Evolutionary conservation across 225 moss, liverwort and hornwort species (phyloP).

Genomic region (Pseudisothecium myosuroides): DNA sequence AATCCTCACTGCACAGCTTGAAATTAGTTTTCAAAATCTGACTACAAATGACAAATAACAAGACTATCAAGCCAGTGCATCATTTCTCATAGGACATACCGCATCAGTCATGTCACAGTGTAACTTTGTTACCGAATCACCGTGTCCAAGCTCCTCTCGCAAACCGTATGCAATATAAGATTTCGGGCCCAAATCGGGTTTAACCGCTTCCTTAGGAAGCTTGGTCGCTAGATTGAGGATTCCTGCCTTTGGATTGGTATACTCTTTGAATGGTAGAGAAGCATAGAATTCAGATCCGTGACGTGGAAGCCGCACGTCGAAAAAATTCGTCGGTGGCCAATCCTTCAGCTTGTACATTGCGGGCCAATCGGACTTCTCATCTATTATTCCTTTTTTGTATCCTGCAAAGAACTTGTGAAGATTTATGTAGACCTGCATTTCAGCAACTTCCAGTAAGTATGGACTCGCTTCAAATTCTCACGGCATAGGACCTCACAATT

Average conservation of each 20-base stretch:
- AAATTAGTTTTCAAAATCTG: neutral
- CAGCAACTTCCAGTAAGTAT: neutral
- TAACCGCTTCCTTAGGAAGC: constrained; percentile 45
- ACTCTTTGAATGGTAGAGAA: constrained; percentile 54
- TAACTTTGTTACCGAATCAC: constrained; percentile 64
- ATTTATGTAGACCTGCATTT: constrained; percentile 48
- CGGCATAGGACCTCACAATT: neutral
- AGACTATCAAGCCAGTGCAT: neutral
- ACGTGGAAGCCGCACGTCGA: constrained; percentile 57
- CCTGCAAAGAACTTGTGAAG: constrained; percentile 52
- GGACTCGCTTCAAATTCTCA: neutral
- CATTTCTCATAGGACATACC: constrained; percentile 9
- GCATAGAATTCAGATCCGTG: constrained; percentile 58
- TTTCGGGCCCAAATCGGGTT: constrained; percentile 68
- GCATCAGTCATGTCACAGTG: constrained; percentile 81
- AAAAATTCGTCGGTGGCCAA: constrained; percentile 51
- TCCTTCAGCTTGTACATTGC: constrained; percentile 58
- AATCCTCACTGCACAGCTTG: neutral
- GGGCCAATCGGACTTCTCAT: constrained; percentile 25
- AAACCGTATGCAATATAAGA: constrained; percentile 66
- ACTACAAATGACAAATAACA: neutral
- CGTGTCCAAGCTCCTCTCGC: constrained; percentile 46
- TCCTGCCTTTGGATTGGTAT: constrained; percentile 51
- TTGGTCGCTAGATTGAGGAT: constrained; percentile 57
- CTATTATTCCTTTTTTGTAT: constrained; percentile 24